phyloP scores from a whole-genome alignment of 2,329 filamentous ascomycete genomes.

The Fragosphaeria purpurea region DNA sequence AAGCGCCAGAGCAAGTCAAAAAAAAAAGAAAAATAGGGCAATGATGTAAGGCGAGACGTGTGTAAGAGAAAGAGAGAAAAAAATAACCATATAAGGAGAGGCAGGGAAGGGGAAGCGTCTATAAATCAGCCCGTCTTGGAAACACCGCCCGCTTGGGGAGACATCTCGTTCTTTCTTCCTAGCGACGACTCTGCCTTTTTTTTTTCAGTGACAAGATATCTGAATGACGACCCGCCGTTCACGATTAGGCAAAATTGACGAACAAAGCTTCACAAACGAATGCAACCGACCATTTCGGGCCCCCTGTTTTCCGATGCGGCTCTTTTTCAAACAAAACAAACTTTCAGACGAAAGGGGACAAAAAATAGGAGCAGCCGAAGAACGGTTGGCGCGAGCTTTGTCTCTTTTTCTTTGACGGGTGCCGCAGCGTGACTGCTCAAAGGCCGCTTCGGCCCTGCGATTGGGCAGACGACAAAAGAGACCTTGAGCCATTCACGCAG shows the following conservation, averaged over 20 bases:
- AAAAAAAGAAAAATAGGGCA: conserved; percentile 9
- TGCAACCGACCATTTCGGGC: not conserved
- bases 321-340: conserved; percentile 11
- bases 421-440: conserved; percentile 15
- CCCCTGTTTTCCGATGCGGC: conserved; percentile 15
- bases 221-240: not conserved
- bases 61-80: not conserved
- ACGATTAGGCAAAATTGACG: too few species aligned
- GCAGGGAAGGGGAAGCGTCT: not conserved
- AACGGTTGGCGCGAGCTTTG: conserved; percentile 17
- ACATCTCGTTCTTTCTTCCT: not conserved
- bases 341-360: too few species aligned
- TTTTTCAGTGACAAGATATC: too few species aligned
- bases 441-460: conserved; percentile 14
- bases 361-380: conserved; percentile 1
- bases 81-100: not conserved
- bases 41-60: not conserved
- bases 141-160: conserved; percentile 1
- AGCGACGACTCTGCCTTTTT: not conserved
- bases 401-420: not conserved
- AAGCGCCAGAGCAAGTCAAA: conserved; percentile 10
- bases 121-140: conserved; percentile 3
- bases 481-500: conserved; percentile 13
- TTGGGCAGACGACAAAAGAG: conserved; percentile 16
- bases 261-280: not conserved